These are phyloP conservation scores for Medicago ruthenica DNA, from an alignment of 306 rosid species.

Conservation along the genomic window DNA sequence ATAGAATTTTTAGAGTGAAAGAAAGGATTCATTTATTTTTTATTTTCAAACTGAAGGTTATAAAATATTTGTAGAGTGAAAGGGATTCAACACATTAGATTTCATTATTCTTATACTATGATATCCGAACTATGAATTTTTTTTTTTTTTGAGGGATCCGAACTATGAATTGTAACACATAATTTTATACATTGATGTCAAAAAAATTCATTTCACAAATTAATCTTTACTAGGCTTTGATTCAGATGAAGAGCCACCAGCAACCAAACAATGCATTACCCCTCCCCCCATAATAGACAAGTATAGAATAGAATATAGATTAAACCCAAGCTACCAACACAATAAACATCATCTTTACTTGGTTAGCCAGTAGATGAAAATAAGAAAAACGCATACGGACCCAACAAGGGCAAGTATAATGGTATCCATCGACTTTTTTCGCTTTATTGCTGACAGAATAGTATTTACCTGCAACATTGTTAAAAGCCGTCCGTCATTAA, in stretches of 20 bases:
- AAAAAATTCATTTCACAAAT: neutral
- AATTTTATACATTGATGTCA: slow-evolving; percentile 19
- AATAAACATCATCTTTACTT: slow-evolving; percentile 57
- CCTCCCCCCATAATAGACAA: neutral
- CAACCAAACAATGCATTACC: slow-evolving; percentile 35
- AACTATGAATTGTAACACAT: slow-evolving; percentile 16
- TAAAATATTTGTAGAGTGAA: neutral
- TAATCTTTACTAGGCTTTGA: slow-evolving; percentile 38
- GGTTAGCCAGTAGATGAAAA: slow-evolving; percentile 83
- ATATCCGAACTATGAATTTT: slow-evolving; percentile 10
- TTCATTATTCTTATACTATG: neutral
- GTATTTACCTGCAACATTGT: slow-evolving; percentile 76
- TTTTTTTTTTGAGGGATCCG: too few species aligned
- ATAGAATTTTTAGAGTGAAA: neutral
- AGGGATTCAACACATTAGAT: neutral
- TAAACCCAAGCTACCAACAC: slow-evolving; percentile 29
- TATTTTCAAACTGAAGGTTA: neutral
- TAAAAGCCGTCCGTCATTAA: slow-evolving; percentile 24
- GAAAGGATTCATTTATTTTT: neutral
- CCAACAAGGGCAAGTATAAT: slow-evolving; percentile 88
- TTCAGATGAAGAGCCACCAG: slow-evolving; percentile 41
- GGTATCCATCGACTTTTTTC: slow-evolving; percentile 95
- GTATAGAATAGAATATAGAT: slow-evolving; percentile 30
- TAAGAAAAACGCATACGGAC: slow-evolving; percentile 87
- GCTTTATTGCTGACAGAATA: slow-evolving; percentile 76